Evolutionary conservation across 1,284 basidiomycete species (phyloP), one percentile per base, ranked within the genome.

Genomic region (Fomitiporia mediterranea): DNA sequence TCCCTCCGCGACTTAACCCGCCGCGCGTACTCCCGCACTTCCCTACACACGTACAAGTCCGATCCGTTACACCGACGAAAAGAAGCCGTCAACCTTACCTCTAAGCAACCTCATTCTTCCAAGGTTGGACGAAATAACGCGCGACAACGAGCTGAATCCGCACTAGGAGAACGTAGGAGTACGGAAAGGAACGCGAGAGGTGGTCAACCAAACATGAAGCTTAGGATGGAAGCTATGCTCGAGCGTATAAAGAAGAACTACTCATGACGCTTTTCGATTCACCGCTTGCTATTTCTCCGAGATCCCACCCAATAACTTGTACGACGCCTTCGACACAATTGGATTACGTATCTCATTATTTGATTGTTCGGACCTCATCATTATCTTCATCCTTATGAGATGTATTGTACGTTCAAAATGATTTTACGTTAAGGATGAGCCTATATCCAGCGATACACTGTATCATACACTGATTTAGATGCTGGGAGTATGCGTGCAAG

Each of bases 211-310:
- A 79, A 89, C 64, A 91, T 91, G 89, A 84, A 83, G 61, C 66
- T 85, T 55, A 80, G 88, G 25, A 91, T 91, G 88, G 78, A 80
- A 61, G 82, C 79, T n/a, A 77, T 91, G 75, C 75, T 91, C 44
- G 84, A 86, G 65, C 84, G 82, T 66, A 89, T 90, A 61, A 86
- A 87, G 68, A 78, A 77, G 50, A 78, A 84, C 61, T 68, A 72
- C 52, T 65, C 70, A 52, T 79, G 64, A 72, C 23, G n/a, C n/a
- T n/a, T n/a, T n/a, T n/a, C n/a, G n/a, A n/a, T n/a, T n/a, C n/a
- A n/a, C n/a, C n/a, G n/a, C n/a, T n/a, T n/a, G n/a, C n/a, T n/a
- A n/a, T n/a, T n/a, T n/a, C n/a, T n/a, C n/a, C n/a, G n/a, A n/a
- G n/a, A n/a, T n/a, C n/a, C n/a, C n/a, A n/a, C n/a, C n/a, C n/a